Evolutionary conservation across 768 basidiomycete species (phyloP).

Genomic region (Serendipita sp.): DNA sequence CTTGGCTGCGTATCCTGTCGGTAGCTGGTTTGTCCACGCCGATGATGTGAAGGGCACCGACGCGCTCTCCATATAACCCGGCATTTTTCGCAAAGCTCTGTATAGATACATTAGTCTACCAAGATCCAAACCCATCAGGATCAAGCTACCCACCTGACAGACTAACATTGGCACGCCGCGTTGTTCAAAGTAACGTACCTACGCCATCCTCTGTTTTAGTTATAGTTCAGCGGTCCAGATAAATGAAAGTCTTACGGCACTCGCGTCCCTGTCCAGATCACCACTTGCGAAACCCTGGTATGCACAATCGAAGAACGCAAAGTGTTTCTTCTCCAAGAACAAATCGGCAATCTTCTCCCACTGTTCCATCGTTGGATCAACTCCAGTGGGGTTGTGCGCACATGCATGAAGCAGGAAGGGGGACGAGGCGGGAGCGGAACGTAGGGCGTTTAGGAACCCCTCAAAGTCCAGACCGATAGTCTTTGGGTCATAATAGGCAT

Average conservation of each 20-base stretch:
- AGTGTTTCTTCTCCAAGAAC: slow-evolving; percentile 59
- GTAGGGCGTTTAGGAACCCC: slow-evolving; percentile 44
- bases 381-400: slow-evolving; percentile 94
- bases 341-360: slow-evolving; percentile 65
- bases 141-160: slow-evolving; percentile 46
- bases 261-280: slow-evolving; percentile 77
- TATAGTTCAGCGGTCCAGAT: neutral
- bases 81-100: slow-evolving; percentile 98
- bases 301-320: slow-evolving; percentile 86
- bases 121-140: neutral
- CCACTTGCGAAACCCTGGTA: slow-evolving; percentile 97
- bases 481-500: slow-evolving; percentile 86
- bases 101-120: neutral
- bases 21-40: slow-evolving; percentile 47
- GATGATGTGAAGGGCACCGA: slow-evolving; percentile 84
- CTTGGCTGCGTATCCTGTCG: slow-evolving; percentile 61
- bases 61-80: slow-evolving; percentile 85
- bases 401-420: slow-evolving; percentile 86
- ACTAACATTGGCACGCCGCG: slow-evolving; percentile 60
- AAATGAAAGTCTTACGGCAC: slow-evolving; percentile 40
- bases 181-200: slow-evolving; percentile 54
- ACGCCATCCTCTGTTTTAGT: neutral
- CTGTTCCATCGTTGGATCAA: slow-evolving; percentile 78
- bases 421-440: slow-evolving; percentile 53
- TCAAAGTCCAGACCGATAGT: slow-evolving; percentile 74